Evolutionary conservation across 2,329 filamentous ascomycete species (phyloP).

Genomic region (Myriosclerotinia curreyana): DNA sequence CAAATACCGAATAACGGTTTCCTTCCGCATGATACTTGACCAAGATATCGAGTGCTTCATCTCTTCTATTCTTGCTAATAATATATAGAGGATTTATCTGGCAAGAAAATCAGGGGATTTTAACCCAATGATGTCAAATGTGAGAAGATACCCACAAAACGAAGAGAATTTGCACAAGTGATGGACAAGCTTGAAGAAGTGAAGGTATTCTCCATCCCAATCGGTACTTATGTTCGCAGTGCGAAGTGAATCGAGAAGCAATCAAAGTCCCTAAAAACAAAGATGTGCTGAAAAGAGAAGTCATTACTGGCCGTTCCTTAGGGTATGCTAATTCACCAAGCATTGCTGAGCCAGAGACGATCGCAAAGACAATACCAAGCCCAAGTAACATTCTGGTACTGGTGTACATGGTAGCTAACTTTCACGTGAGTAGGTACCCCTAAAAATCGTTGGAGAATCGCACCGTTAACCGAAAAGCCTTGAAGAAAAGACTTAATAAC

Average conservation of each 20-base stretch:
- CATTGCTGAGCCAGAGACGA: conserved; percentile 51
- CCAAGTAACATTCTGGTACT: conserved; percentile 52
- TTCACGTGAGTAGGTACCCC: conserved; percentile 28
- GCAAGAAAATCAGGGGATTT: conserved; percentile 42
- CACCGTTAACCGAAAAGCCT: conserved; percentile 41
- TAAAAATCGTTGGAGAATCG: conserved; percentile 35
- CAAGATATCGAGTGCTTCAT: conserved; percentile 56
- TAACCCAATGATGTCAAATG: neutral
- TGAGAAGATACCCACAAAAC: conserved; percentile 23
- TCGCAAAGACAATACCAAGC: conserved; percentile 51
- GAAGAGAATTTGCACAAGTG: conserved; percentile 29
- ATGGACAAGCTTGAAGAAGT: conserved; percentile 41
- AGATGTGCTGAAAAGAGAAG: conserved; percentile 53
- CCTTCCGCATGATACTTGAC: conserved; percentile 52
- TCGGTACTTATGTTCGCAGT: conserved; percentile 44
- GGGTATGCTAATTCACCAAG: conserved; percentile 54
- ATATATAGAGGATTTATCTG: conserved; percentile 57
- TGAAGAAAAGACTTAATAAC: conserved; percentile 54
- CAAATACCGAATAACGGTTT: conserved; percentile 49
- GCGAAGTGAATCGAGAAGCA: conserved; percentile 44
- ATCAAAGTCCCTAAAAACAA: conserved; percentile 41
- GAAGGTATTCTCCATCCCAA: conserved; percentile 45
- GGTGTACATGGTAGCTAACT: conserved; percentile 50
- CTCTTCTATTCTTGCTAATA: conserved; percentile 54
- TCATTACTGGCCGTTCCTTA: conserved; percentile 52